phyloP scores from a whole-genome alignment of 2,329 filamentous ascomycete genomes.

The Ceratocystiopsis sp. region DNA sequence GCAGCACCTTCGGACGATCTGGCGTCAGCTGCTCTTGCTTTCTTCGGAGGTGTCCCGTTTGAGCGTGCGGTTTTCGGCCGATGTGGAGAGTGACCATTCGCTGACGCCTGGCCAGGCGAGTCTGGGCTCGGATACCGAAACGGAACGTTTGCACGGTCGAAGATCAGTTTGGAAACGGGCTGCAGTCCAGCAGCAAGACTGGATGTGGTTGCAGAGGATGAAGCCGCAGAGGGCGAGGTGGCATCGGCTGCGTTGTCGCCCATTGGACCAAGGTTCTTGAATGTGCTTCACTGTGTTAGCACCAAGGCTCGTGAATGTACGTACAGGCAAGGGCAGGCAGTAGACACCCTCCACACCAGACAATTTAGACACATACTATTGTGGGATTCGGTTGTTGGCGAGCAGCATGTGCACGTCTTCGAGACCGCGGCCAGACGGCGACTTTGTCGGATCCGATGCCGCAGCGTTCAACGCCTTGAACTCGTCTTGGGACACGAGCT shows the following conservation, averaged over 20 bases:
- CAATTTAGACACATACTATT: constrained; percentile 39
- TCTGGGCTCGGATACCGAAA: constrained; percentile 24
- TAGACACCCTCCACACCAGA: background rate
- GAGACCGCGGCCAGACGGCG: constrained; percentile 40
- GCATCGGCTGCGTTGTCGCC: too few species aligned
- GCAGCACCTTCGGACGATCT: constrained; percentile 6
- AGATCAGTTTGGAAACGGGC: constrained; percentile 32
- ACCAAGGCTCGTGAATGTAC: too few species aligned
- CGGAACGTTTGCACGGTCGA: constrained; percentile 23
- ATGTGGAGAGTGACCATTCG: constrained; percentile 8
- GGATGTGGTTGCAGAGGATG: background rate
- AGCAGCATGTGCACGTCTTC: constrained; percentile 61
- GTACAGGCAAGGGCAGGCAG: background rate
- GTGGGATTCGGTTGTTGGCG: constrained; percentile 46
- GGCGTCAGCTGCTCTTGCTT: constrained; percentile 5
- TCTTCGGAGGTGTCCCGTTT: constrained; percentile 14
- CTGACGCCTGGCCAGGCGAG: constrained; percentile 9
- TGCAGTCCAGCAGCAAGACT: constrained; percentile 19
- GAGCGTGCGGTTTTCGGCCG: constrained; percentile 12
- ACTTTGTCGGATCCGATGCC: constrained; percentile 21
- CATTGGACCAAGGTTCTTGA: too few species aligned
- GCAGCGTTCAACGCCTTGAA: constrained; percentile 59
- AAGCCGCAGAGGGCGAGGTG: too few species aligned
- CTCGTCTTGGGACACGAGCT: constrained; percentile 33
- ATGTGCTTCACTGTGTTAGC: too few species aligned